Evolutionary conservation across 2,329 filamentous ascomycete genomes (phyloP), one percentile per base, ranked within the genome.

Genomic region (Colletotrichum simmondsii): DNA sequence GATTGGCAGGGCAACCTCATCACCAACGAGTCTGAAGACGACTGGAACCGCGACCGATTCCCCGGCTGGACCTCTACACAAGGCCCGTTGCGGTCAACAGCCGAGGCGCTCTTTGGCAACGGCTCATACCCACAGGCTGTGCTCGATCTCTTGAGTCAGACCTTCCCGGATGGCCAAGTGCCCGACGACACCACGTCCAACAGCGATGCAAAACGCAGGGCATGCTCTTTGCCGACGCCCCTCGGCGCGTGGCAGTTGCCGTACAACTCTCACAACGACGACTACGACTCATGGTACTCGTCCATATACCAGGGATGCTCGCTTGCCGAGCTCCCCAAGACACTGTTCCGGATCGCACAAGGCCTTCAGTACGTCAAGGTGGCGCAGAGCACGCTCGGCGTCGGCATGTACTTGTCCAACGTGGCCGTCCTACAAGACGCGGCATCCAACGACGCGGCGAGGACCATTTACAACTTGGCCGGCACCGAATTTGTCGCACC

Each of bases 351-450:
- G 56, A 65, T 71, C 4, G 66, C 67, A 3, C 71, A 73, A 42
- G 71, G 71, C 16, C 28, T 73, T 5, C 66, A 52, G 22, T 62
- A 71, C 28, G 42, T 46, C 22, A 65, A 68, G 37, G 71, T 73
- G 24, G 70, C 65, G 4, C 66, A 69, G 11, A 73, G 71, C 56
- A 73, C 71, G 12, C 65, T 74, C 16, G 73, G 71, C 7, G 65
- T 74, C 22, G 71, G 71, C 28, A 74, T 74, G 65, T 74, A 71
- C 46, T 58, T 74, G 22, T 68, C 71, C 8, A 74, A 74, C 35
- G 62, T 26, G 6, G 73, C 71, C 5, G 69, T 73, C 1, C 37
- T 74, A 8, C 66, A 61, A 37, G 66, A 70, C 42, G 65, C 73
- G 26, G 65, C 71, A 11, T 57, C 61, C 2, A 73, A 68, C 30